phyloP scores from a whole-genome alignment of 2,329 filamentous ascomycete genomes.

The Orbilia ellipsospora region DNA sequence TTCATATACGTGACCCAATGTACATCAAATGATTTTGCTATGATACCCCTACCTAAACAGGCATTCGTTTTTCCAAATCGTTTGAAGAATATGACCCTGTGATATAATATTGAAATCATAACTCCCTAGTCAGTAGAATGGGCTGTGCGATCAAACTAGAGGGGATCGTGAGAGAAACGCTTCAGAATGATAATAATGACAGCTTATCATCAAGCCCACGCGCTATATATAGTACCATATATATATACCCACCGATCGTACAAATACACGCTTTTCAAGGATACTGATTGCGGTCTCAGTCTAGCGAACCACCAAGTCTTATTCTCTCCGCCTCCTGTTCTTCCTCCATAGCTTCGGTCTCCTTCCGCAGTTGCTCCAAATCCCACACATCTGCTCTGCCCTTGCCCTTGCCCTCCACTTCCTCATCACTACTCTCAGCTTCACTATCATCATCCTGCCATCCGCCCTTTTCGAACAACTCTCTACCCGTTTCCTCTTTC shows the following conservation, averaged over 20 bases:
- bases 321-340: constrained; percentile 71
- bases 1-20: constrained; percentile 7
- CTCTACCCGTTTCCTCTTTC: constrained; percentile 94
- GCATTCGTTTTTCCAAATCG: neutral
- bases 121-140: neutral
- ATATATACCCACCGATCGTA: constrained; percentile 23
- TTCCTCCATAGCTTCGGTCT: constrained; percentile 81
- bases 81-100: neutral
- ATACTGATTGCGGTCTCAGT: constrained; percentile 4
- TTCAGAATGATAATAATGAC: neutral
- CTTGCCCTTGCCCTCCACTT: constrained; percentile 61
- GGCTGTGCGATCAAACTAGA: too few relatives aligned
- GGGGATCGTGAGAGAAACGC: neutral
- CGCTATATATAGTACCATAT: neutral
- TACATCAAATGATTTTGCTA: constrained; percentile 24
- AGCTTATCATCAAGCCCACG: neutral
- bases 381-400: constrained; percentile 72
- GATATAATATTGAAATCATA: neutral
- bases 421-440: constrained; percentile 68
- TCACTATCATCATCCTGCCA: constrained; percentile 78
- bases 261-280: constrained; percentile 33
- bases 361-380: constrained; percentile 80
- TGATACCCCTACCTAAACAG: constrained; percentile 18
- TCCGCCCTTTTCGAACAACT: constrained; percentile 95
- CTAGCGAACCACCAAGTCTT: constrained; percentile 37